phyloP scores from a whole-genome alignment of 176 grass and related monocot species.

The Tuctoria greenei region DNA sequence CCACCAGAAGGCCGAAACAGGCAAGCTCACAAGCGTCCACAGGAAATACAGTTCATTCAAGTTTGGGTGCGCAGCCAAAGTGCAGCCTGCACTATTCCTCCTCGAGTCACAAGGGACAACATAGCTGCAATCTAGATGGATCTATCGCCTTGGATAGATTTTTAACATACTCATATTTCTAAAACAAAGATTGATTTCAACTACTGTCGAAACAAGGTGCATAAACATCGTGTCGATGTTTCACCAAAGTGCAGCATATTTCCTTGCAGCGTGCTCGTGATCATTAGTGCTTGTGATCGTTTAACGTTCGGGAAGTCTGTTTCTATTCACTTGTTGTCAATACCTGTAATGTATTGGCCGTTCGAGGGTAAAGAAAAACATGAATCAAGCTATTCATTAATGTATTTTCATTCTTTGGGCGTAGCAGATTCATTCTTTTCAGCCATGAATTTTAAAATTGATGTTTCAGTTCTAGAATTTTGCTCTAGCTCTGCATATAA shows the following conservation, averaged over 20 bases:
- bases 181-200: not conserved
- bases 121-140: not conserved
- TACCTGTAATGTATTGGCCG: slow-evolving; percentile 12
- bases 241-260: slow-evolving; percentile 44
- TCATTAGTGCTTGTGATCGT: not conserved
- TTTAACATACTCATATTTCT: not conserved
- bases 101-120: slow-evolving; percentile 26
- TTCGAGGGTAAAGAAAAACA: slow-evolving; percentile 22
- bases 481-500: too few species aligned
- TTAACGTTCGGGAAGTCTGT: slow-evolving; percentile 2
- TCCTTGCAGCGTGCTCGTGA: not conserved
- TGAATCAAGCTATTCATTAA: not conserved
- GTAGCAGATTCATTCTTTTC: too few species aligned
- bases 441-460: too few species aligned
- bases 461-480: too few species aligned
- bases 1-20: slow-evolving; percentile 65
- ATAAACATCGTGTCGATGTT: slow-evolving; percentile 42
- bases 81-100: slow-evolving; percentile 61
- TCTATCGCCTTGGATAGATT: slow-evolving; percentile 39
- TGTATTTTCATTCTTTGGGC: not conserved
- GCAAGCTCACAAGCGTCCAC: slow-evolving; percentile 68
- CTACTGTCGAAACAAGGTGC: slow-evolving; percentile 39
- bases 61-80: slow-evolving; percentile 67
- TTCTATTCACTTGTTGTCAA: slow-evolving; percentile 9
- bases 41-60: slow-evolving; percentile 72